phyloP scores from a whole-genome alignment of 2,329 filamentous ascomycete genomes.

The Ophiostoma fasciatum region DNA sequence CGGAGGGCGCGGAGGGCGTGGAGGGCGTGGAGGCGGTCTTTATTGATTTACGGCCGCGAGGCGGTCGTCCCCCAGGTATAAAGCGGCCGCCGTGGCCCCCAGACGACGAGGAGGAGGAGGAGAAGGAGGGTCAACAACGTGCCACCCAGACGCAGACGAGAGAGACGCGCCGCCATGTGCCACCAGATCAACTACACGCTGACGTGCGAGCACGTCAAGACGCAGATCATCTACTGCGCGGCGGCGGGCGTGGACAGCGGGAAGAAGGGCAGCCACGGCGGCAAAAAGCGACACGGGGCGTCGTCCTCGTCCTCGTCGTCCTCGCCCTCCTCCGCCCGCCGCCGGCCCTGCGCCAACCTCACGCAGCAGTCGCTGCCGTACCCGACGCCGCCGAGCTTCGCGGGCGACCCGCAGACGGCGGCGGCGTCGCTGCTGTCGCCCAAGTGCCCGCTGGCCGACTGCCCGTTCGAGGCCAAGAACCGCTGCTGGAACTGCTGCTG shows the following conservation, averaged over 20 bases:
- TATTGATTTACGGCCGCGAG: no score
- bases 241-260: neutral
- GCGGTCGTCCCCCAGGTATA: no score
- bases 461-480: constrained; percentile 34
- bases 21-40: no score
- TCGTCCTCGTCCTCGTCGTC: constrained; percentile 9
- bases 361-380: constrained; percentile 29
- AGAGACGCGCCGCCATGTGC: constrained; percentile 45
- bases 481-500: constrained; percentile 41
- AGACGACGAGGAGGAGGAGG: no score
- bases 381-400: constrained; percentile 30
- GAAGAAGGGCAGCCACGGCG: constrained; percentile 2
- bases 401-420: constrained; percentile 16
- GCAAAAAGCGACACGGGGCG: constrained; percentile 4
- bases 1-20: no score
- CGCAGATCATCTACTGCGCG: constrained; percentile 28
- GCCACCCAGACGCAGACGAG: constrained; percentile 18
- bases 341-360: constrained; percentile 25
- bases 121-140: no score
- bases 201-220: constrained; percentile 35
- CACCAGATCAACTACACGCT: constrained; percentile 34
- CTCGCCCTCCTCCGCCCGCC: constrained; percentile 3
- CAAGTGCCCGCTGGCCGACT: constrained; percentile 30
- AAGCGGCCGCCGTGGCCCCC: no score
- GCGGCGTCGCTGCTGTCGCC: constrained; percentile 19